Evolutionary conservation across 176 grass and related monocot species (phyloP).

Genomic region (Stipa capillata): DNA sequence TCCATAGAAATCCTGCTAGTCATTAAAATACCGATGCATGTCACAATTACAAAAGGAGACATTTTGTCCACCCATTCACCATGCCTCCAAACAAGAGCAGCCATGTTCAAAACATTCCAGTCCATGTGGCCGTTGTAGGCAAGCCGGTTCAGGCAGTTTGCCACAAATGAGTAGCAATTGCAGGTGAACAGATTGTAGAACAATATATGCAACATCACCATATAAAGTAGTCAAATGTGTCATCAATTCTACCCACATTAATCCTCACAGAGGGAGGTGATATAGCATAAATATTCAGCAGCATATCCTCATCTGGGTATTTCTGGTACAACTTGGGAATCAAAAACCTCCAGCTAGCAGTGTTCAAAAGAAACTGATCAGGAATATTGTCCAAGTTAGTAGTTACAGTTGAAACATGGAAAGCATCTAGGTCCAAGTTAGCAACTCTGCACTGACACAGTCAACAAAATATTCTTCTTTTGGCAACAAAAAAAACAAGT

Average conservation of each 20-base stretch:
- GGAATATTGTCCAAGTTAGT: slow-evolving; percentile 43
- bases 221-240: slow-evolving; percentile 46
- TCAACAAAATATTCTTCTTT: neutral
- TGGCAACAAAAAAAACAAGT: neutral
- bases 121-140: slow-evolving; percentile 45
- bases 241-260: slow-evolving; percentile 52
- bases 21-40: slow-evolving; percentile 48
- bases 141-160: slow-evolving; percentile 61
- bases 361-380: slow-evolving; percentile 79
- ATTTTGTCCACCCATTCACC: slow-evolving; percentile 70
- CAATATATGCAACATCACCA: slow-evolving; percentile 32
- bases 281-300: slow-evolving; percentile 76
- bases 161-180: slow-evolving; percentile 77
- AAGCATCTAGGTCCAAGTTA: neutral
- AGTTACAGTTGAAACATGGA: neutral
- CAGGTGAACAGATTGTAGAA: slow-evolving; percentile 87
- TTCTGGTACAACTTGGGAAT: slow-evolving; percentile 69
- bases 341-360: slow-evolving; percentile 75
- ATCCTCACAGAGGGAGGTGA: slow-evolving; percentile 67
- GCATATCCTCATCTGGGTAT: slow-evolving; percentile 72
- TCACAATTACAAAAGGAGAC: slow-evolving; percentile 55
- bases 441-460: neutral
- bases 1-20: neutral
- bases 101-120: slow-evolving; percentile 69
- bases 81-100: slow-evolving; percentile 55